Evolutionary conservation across 805 yeast species (phyloP).

Genomic region (Dipodascus albidus): DNA sequence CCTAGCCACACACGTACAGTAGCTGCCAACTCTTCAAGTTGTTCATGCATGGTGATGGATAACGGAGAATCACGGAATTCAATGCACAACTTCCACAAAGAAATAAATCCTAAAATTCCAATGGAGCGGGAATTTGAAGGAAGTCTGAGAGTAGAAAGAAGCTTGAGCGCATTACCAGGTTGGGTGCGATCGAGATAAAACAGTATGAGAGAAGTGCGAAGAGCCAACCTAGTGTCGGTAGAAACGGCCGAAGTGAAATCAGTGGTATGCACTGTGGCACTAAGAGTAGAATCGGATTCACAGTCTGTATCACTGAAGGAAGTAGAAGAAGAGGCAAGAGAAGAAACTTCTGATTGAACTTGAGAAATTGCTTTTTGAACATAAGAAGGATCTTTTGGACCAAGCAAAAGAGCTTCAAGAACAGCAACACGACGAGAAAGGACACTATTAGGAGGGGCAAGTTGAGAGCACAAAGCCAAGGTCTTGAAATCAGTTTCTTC

Average conservation of each 20-base stretch:
- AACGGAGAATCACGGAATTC: constrained; percentile 11
- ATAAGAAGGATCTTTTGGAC: constrained; percentile 14
- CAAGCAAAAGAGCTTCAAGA: constrained; percentile 20
- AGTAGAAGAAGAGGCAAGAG: background rate
- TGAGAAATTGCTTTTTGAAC: constrained; percentile 15
- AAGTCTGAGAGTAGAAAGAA: constrained; percentile 8
- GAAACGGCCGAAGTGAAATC: constrained; percentile 3
- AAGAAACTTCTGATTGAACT: constrained; percentile 8
- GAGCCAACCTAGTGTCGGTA: constrained; percentile 13
- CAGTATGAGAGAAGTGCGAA: constrained; percentile 18
- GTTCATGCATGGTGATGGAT: constrained; percentile 6
- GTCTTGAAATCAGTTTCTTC: constrained; percentile 1
- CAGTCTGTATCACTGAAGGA: background rate
- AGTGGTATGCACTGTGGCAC: background rate
- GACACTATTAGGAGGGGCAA: constrained; percentile 21
- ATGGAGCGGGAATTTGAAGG: constrained; percentile 9
- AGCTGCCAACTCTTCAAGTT: constrained; percentile 17
- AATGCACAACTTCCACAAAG: constrained; percentile 15
- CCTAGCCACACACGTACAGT: constrained; percentile 26
- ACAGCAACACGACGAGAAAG: constrained; percentile 20
- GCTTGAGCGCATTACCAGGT: constrained; percentile 8
- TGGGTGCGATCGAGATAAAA: constrained; percentile 11
- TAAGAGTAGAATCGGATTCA: background rate
- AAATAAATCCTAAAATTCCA: constrained; percentile 24
- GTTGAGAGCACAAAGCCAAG: constrained; percentile 11